Base-by-base conservation (phyloP, 371 early-diverging fungal genomes). In the Mucor saturninus region DNA sequence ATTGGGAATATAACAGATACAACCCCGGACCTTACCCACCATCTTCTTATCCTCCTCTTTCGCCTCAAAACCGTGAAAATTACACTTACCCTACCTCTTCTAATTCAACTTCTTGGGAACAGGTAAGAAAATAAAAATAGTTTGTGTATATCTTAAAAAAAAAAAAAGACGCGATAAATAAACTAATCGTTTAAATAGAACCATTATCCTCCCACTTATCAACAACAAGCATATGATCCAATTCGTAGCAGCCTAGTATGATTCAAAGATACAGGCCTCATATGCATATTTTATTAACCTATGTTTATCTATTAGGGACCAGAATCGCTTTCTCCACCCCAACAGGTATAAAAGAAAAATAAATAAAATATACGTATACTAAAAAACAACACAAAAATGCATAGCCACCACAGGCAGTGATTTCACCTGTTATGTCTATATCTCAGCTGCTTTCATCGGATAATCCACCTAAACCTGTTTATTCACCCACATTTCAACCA, bases 371-470 rank as follows among this genome's bases (percentile, higher is more conserved):
- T 49, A 10, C 14, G 8, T 7, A 54, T 13, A 2, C 13, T 21
- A 31, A 48, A 1, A 28, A 26, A 21, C 48, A 26, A 8, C 26
- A 21, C 21, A 21, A 21, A 21, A 21, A 21, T 28, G 4, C 26
- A 26, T 11, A 43, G 43, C 42, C 62, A 59, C 13, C 51, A 37
- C 65, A 62, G 35, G 31, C 65, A 30, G 46, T n/a, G 6, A 64
- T 67, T 10, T 71, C 80, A 29, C 76, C 80, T 30, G 65, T 76
- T 29, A 80, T 80, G 80, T 80, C 80, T 13, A 80, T 80, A 52
- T 80, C 80, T 11, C 80, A 80, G 49, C 50, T 80, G 0, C 64
- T 80, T 48, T 74, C 76, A 13, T 69, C 72, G 4, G 76, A 75
- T 56, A 43, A 64, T n/a, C 52, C 68, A 7, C 54, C 46, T 9